Evolutionary conservation across 192 early-diverging fungal genomes (phyloP), one percentile per base, ranked within the genome.

Genomic region (Mortierella antarctica): DNA sequence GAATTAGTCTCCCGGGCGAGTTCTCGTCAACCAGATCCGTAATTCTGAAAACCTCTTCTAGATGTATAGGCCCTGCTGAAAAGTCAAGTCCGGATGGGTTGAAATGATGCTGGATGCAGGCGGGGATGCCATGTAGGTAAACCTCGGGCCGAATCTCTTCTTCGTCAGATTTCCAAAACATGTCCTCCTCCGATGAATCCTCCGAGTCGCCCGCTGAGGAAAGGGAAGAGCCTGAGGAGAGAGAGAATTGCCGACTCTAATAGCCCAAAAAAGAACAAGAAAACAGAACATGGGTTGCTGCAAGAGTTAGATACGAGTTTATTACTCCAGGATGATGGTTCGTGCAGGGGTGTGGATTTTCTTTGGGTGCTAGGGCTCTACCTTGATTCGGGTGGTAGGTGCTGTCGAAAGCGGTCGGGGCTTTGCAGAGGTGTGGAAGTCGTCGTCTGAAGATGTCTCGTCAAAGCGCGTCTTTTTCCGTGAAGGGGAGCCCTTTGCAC

Each of bases 301-400:
- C 31, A 14, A 41, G 18, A 49, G 55, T 64, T 62, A 62, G 65
- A 56, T 20, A 23, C 44, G 48, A 60, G 57, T 69, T 76, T 76
- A 69, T 76, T 68, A 59, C 56, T 31, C 52, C 62, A 64, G 45
- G 17, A 15, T 8, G 20, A 23, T 52, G 45, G 53, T 21, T 40
- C 47, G 56, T 55, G 63, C 31, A 54, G 18, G 31, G 21, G 46
- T 17, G 48, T 4, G 47, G 48, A 6, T 31, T 41, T 61, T 49
- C 17, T 42, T 6, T 11, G 51, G 18, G 47, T 61, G 20, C 74
- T 76, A 76, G 48, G 74, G 74, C 41, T 68, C 65, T 80, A 80
- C 77, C 77, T 80, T 80, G 77, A 80, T 80, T 49, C 77, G 61
- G 48, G 77, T 80, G n/a, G 69, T 80, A 7, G 77, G 77, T 46